A percentile compares a stretch with the other conserved stretches of the same genome.
Evolutionary conservation across 345 rosid species (phyloP).

Genomic region (Firmiana major): DNA sequence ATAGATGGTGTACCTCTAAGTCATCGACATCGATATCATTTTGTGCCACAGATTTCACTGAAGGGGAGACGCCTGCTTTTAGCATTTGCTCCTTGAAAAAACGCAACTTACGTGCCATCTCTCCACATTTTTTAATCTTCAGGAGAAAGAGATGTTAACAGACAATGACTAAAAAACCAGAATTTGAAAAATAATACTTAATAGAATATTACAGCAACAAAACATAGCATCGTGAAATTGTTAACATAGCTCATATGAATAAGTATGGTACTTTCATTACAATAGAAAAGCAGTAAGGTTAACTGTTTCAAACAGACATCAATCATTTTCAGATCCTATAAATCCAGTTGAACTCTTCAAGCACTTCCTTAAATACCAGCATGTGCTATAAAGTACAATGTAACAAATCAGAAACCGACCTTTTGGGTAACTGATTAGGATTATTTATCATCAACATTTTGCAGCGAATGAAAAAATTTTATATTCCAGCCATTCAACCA

Average conservation of each 20-base stretch:
- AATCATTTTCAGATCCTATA: background rate
- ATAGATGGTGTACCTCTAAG: constrained; percentile 56
- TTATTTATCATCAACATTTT: background rate
- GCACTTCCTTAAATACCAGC: background rate
- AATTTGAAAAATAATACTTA: background rate
- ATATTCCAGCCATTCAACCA: background rate
- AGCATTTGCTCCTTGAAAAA: constrained; percentile 90
- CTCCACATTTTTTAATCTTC: constrained; percentile 87
- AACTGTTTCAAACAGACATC: background rate
- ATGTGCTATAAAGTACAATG: background rate
- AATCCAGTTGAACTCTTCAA: background rate
- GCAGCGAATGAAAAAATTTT: background rate
- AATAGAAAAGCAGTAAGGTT: background rate
- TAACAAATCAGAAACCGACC: background rate
- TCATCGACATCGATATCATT: constrained; percentile 57
- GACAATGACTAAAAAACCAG: background rate
- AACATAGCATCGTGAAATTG: background rate
- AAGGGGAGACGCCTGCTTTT: constrained; percentile 62
- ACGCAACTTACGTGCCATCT: constrained; percentile 86
- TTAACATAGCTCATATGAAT: background rate
- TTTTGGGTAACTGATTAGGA: background rate
- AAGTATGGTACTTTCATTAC: background rate
- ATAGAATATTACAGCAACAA: background rate
- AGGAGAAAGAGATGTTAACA: constrained; percentile 16
- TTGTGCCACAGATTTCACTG: constrained; percentile 33